These are phyloP conservation scores for Trichocladium uniseriatum DNA, from an alignment of 495 filamentous ascomycete genomes.

Conservation along the genomic window DNA sequence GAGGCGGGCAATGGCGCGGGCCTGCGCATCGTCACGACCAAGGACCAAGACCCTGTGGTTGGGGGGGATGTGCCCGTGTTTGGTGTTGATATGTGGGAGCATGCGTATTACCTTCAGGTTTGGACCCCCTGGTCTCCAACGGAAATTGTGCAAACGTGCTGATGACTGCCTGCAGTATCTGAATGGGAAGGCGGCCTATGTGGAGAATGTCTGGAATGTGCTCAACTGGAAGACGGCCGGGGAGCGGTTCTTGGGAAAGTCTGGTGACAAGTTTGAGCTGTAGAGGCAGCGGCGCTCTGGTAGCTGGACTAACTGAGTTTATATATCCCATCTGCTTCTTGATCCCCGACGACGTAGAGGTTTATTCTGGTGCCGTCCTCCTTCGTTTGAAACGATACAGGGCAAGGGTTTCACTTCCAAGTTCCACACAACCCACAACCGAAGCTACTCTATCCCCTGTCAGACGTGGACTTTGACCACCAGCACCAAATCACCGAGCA, in stretches of 20 bases:
- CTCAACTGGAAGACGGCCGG: constrained; percentile 96
- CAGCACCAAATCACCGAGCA: neutral
- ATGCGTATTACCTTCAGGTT: constrained; percentile 67
- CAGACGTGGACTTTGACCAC: neutral
- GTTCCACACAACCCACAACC: too few species aligned
- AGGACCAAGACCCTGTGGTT: constrained; percentile 89
- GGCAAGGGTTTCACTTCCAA: too few species aligned
- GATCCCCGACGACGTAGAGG: too few species aligned
- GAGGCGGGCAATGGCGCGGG: constrained; percentile 61
- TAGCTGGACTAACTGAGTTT: too few species aligned
- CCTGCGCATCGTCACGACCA: constrained; percentile 68
- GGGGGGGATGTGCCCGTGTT: constrained; percentile 78
- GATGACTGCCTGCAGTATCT: constrained; percentile 48
- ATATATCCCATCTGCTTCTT: too few species aligned
- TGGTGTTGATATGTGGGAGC: constrained; percentile 95
- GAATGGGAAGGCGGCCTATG: constrained; percentile 97
- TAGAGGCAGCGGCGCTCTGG: neutral
- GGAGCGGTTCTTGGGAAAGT: constrained; percentile 54
- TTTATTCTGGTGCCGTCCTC: too few species aligned
- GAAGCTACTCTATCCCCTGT: too few species aligned
- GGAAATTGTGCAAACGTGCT: neutral
- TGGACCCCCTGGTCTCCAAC: constrained; percentile 45
- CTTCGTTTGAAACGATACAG: too few species aligned
- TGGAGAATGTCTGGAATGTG: constrained; percentile 92
- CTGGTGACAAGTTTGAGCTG: constrained; percentile 20